phyloP scores from a whole-genome alignment of 2,329 filamentous ascomycete species.

The Scortechinia acanthostroma region DNA sequence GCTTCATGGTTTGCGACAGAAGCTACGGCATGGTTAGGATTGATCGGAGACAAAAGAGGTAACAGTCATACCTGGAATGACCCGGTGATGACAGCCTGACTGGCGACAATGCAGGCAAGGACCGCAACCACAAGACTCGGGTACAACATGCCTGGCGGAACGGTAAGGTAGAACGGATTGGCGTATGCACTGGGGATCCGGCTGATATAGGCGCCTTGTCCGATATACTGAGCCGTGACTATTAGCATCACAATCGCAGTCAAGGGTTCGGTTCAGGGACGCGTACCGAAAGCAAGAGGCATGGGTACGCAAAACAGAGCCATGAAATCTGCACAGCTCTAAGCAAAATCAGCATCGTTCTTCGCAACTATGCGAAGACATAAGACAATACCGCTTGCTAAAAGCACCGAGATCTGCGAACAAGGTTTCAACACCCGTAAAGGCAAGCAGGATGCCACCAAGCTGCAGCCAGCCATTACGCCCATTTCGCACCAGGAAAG shows the following conservation, averaged over 20 bases:
- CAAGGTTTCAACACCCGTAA: slow-evolving; percentile 73
- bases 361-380: no score
- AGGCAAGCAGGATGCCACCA: slow-evolving; percentile 67
- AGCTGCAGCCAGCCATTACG: slow-evolving; percentile 56
- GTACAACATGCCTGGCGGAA: slow-evolving; percentile 62
- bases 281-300: slow-evolving; percentile 32
- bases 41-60: slow-evolving; percentile 27
- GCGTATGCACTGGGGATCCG: slow-evolving; percentile 47
- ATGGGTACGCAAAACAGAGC: slow-evolving; percentile 63
- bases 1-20: slow-evolving; percentile 59
- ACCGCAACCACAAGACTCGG: slow-evolving; percentile 64
- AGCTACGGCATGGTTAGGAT: not conserved
- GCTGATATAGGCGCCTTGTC: slow-evolving; percentile 69
- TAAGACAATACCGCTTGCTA: no score
- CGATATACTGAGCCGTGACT: slow-evolving; percentile 60
- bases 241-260: no score
- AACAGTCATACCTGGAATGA: slow-evolving; percentile 52
- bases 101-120: slow-evolving; percentile 67
- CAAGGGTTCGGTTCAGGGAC: slow-evolving; percentile 5
- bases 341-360: no score
- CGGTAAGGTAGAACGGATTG: slow-evolving; percentile 70
- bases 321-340: slow-evolving; percentile 70
- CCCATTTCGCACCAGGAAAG: slow-evolving; percentile 50
- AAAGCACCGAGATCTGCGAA: slow-evolving; percentile 77
- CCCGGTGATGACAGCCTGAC: slow-evolving; percentile 72